These are phyloP conservation scores for Xylaria telfairii DNA, from an alignment of 495 filamentous ascomycete species.

Conservation along the genomic window DNA sequence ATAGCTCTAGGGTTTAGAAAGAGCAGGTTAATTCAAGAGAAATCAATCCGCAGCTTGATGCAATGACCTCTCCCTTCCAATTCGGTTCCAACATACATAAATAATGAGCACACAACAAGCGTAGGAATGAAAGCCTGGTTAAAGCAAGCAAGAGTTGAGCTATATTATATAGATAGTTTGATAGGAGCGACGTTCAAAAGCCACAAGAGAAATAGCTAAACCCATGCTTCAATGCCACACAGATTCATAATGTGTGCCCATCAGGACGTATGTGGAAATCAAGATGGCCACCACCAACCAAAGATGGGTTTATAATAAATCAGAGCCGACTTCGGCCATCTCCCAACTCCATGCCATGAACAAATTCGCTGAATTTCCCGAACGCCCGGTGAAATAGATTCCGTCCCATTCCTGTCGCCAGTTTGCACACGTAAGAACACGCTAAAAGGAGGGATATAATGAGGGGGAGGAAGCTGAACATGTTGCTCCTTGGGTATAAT, in stretches of 20 bases:
- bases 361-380: constrained; percentile 4
- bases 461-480: neutral
- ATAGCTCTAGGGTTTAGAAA: neutral
- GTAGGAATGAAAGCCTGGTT: neutral
- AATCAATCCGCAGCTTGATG: neutral
- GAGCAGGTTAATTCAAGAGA: neutral
- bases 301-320: neutral
- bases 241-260: neutral
- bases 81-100: neutral
- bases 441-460: constrained; percentile 16
- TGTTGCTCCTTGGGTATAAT: constrained; percentile 17
- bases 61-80: neutral
- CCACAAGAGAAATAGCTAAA: neutral
- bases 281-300: constrained; percentile 11
- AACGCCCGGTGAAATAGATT: constrained; percentile 9
- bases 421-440: neutral
- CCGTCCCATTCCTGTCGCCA: constrained; percentile 1
- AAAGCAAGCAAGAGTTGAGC: neutral
- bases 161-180: neutral
- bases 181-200: neutral
- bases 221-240: neutral
- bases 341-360: constrained; percentile 28
- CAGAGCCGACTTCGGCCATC: neutral
- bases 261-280: neutral
- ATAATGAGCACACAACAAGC: neutral